Evolutionary conservation across 768 basidiomycete species (phyloP).

Genomic region (Podaxis sp.): DNA sequence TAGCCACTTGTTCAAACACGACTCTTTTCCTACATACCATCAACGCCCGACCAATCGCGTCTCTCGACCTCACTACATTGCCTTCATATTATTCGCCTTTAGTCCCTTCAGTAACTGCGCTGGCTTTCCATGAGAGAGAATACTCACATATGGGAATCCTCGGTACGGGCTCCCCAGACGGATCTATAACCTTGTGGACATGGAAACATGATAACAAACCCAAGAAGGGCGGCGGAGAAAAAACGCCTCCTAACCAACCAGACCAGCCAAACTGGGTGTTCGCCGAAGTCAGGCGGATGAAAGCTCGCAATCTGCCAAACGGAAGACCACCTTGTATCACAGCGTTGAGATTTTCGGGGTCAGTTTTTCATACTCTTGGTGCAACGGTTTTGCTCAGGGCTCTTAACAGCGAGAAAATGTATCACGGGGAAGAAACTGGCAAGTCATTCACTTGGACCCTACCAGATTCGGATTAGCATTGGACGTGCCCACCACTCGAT

Average conservation of each 20-base stretch:
- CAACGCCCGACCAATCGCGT: constrained; percentile 78
- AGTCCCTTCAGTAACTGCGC: constrained; percentile 61
- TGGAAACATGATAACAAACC: constrained; percentile 43
- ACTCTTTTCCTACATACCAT: constrained; percentile 81
- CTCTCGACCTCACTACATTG: constrained; percentile 54
- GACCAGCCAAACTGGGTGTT: constrained; percentile 77
- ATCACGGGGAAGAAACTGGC: constrained; percentile 65
- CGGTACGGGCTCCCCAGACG: constrained; percentile 77
- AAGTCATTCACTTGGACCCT: constrained; percentile 57
- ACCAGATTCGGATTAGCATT: constrained; percentile 38
- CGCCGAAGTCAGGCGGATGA: constrained; percentile 64
- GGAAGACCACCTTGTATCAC: constrained; percentile 59
- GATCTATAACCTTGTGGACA: constrained; percentile 75
- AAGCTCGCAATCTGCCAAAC: constrained; percentile 44
- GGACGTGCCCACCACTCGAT: no score
- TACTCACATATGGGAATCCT: constrained; percentile 76
- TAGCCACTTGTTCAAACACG: constrained; percentile 76
- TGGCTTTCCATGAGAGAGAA: constrained; percentile 89
- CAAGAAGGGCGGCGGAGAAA: constrained; percentile 46
- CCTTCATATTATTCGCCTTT: constrained; percentile 38
- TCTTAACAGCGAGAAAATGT: constrained; percentile 50
- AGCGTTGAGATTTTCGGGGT: constrained; percentile 84
- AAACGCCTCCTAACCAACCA: constrained; percentile 50
- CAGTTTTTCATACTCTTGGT: constrained; percentile 20
- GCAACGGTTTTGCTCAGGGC: background rate